A percentile compares a stretch with the other conserved stretches of the same genome.
phyloP scores from a whole-genome alignment of 768 basidiomycete species.

The Naganishia vishniacii region DNA sequence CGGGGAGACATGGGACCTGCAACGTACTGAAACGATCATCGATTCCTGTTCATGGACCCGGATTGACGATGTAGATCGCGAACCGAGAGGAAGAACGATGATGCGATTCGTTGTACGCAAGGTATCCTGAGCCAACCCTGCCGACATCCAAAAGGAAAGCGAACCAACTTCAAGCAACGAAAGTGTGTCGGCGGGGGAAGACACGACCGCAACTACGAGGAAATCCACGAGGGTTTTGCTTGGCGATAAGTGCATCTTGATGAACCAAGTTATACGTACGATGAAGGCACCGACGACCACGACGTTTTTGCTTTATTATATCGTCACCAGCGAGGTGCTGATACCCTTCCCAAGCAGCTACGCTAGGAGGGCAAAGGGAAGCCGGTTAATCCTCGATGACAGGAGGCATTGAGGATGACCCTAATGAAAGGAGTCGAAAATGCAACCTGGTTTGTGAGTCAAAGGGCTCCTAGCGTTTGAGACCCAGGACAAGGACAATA shows the following conservation, averaged over 20 bases:
- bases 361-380: conserved; percentile 15
- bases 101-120: conserved; percentile 7
- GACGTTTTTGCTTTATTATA: background rate
- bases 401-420: conserved; percentile 8
- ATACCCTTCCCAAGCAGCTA: too few relatives aligned
- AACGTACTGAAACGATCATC: conserved; percentile 6
- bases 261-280: conserved; percentile 18
- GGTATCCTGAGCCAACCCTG: background rate
- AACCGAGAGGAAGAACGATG: conserved; percentile 7
- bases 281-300: background rate
- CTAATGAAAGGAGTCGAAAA: conserved; percentile 18
- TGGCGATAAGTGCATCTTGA: conserved; percentile 20
- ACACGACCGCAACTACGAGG: conserved; percentile 23
- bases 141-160: conserved; percentile 12
- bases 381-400: background rate
- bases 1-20: background rate
- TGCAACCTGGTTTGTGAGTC: conserved; percentile 20
- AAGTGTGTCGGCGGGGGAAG: conserved; percentile 24
- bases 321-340: too few relatives aligned
- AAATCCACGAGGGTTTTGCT: conserved; percentile 23
- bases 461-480: conserved; percentile 8
- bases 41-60: conserved; percentile 8
- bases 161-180: conserved; percentile 15
- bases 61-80: conserved; percentile 7
- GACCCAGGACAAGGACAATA: conserved; percentile 2